Conservation (phyloP, 352 stramenopile genomes). For the Phytopythium mirpurense region DNA sequence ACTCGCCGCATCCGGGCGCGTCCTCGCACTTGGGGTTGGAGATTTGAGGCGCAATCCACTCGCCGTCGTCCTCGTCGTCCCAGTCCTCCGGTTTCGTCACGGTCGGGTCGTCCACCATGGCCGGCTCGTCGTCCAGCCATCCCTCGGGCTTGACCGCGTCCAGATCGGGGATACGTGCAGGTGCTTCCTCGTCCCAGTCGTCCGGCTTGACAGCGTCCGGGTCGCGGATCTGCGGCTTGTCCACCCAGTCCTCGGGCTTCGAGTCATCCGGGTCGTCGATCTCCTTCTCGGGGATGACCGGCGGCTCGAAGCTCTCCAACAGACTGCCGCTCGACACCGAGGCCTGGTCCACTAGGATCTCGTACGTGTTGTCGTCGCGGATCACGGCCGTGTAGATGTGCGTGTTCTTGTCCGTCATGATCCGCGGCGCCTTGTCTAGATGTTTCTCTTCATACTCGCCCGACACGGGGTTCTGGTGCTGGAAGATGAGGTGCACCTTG, state of each 20-base stretch:
- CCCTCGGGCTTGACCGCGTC: constrained; percentile 84
- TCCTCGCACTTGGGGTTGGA: constrained; percentile 85
- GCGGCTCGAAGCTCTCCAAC: constrained; percentile 76
- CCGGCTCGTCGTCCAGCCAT: constrained; percentile 86
- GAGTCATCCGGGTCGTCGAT: constrained; percentile 90
- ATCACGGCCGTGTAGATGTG: constrained; percentile 93
- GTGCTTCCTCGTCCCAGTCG: constrained; percentile 92
- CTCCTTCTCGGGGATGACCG: constrained; percentile 84
- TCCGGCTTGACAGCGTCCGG: constrained; percentile 83
- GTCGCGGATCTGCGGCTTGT: constrained; percentile 87
- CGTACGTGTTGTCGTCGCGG: constrained; percentile 88
- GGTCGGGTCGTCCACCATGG: constrained; percentile 75
- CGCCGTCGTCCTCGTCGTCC: constrained; percentile 92
- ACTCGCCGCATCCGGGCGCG: constrained; percentile 89
- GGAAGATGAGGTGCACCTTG: constrained; percentile 95
- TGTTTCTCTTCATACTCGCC: constrained; percentile 94
- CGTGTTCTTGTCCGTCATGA: constrained; percentile 80
- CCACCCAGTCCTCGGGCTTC: constrained; percentile 92
- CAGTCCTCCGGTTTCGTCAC: constrained; percentile 89
- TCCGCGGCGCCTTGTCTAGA: constrained; percentile 67
- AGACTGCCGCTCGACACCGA: constrained; percentile 81
- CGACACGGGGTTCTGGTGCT: constrained; percentile 91
- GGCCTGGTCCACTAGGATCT: constrained; percentile 89
- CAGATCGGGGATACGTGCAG: constrained; percentile 78
- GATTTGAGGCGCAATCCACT: constrained; percentile 88